Evolutionary conservation across 306 rosid genomes (phyloP).

Genomic region (Rubus idaeus): DNA sequence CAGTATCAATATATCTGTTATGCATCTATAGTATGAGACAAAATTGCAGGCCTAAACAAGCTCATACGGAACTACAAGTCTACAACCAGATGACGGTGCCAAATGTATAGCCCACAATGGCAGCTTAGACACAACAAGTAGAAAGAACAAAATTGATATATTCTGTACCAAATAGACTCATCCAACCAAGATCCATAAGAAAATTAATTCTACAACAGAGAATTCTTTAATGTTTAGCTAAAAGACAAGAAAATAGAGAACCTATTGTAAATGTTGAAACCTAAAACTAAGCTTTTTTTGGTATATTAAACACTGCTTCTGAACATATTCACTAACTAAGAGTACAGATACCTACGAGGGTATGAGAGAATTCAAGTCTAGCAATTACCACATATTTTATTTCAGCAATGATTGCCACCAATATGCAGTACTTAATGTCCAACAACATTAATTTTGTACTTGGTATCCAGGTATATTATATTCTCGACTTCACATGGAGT

Average conservation of each 20-base stretch:
- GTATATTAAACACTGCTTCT: not conserved
- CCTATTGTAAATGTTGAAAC: not conserved
- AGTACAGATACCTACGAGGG: not conserved
- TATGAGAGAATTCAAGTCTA: not conserved
- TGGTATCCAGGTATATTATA: not conserved
- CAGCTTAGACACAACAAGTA: not conserved
- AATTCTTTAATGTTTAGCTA: not conserved
- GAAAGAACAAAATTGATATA: not conserved
- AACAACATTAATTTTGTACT: not conserved
- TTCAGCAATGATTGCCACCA: conserved; percentile 8
- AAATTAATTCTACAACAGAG: not conserved
- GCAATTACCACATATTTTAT: not conserved
- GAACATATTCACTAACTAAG: not conserved
- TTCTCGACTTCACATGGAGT: not conserved
- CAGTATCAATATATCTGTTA: no score
- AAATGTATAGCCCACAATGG: not conserved
- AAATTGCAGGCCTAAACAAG: not conserved
- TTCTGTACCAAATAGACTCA: not conserved
- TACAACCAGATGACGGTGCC: not conserved
- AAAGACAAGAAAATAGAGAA: not conserved
- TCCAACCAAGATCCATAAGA: not conserved
- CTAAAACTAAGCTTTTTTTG: not conserved
- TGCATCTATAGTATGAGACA: not conserved
- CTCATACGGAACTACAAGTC: not conserved
- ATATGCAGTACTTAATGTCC: not conserved